Conservation (phyloP, 257 asterid genomes). For the Petunia secreta region DNA sequence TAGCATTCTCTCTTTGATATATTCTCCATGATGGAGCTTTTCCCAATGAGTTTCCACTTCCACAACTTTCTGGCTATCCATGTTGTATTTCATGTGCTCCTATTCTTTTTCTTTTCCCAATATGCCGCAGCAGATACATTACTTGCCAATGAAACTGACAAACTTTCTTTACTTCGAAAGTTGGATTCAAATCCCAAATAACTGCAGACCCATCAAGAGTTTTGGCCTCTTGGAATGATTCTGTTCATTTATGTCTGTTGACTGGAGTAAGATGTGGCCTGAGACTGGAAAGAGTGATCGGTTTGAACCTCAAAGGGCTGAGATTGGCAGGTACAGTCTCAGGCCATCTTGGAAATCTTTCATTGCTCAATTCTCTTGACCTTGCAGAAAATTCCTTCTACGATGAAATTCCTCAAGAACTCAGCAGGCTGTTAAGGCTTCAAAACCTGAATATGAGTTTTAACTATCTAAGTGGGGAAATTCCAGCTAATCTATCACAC, state of each 20-base stretch:
- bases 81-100: conserved; percentile 22
- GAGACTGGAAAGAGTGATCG: conserved; percentile 34
- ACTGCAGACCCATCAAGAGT: conserved; percentile 45
- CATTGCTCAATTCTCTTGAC: conserved; percentile 43
- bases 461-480: conserved; percentile 41
- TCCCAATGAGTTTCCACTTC: neutral
- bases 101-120: conserved; percentile 29
- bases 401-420: conserved; percentile 41
- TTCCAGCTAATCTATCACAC: conserved; percentile 40
- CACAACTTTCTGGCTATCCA: conserved; percentile 28
- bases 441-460: conserved; percentile 41
- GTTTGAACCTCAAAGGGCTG: conserved; percentile 40
- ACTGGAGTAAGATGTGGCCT: conserved; percentile 45
- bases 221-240: conserved; percentile 44
- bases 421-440: conserved; percentile 46
- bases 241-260: conserved; percentile 50
- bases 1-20: too few species aligned
- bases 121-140: conserved; percentile 29
- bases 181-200: conserved; percentile 52
- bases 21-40: conserved; percentile 32
- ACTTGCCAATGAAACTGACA: conserved; percentile 38
- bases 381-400: conserved; percentile 46
- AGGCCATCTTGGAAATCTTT: conserved; percentile 45
- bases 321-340: conserved; percentile 42
- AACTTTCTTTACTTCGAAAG: conserved; percentile 39